Evolutionary conservation across 2,329 filamentous ascomycete species (phyloP), one percentile per base, ranked within the genome.

Genomic region (Arthroderma sp.): DNA sequence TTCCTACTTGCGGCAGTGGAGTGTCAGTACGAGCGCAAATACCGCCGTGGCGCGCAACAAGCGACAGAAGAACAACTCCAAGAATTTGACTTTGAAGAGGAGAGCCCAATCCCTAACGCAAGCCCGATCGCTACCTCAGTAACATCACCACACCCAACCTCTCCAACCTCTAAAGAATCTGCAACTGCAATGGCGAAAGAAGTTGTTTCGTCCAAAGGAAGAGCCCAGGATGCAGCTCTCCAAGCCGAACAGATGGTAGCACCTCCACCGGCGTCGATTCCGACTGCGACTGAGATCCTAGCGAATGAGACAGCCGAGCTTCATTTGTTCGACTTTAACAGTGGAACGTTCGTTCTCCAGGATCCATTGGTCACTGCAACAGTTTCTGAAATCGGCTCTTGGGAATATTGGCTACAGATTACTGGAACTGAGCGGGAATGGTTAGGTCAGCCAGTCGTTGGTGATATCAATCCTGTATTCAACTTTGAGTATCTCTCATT

Each of bases 401-500:
- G 93, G 93, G 81, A 93, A 63, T 98, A 97, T 73, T 97, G 90
- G 90, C 77, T 98, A 33, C 88, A 96, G 67, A 85, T 97, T 57
- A 81, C 82, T 43, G 85, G 86, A 61, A 78, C 81, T 39, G 82
- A 88, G 35, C 84, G 83, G 66, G 84, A 91, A 56, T 96, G 90
- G 88, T 77, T 98, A 1, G 90, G 90, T 21, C 88, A 95, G 62
- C 81, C 86, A 1, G 83, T 98, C 31, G 78, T 90, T 31, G 86
- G 88, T 5, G 93, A 98, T 64, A 89, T 97, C 71, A 97, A 97
- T 66, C 93, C 93, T 0, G 91, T 98, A 19, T 98, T 97, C 77
- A 97, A 97, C 74, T 97, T 96, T 63, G 93, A 98, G 71, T 97
- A 91, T 66, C 79, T 95, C n/a, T 97, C 91, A 0, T 97, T 97